Percentiles rank a stretch among this genome's conserved stretches.
Evolutionary conservation across 495 filamentous ascomycete species (phyloP).

Genomic region (Penicillium diatomitis): DNA sequence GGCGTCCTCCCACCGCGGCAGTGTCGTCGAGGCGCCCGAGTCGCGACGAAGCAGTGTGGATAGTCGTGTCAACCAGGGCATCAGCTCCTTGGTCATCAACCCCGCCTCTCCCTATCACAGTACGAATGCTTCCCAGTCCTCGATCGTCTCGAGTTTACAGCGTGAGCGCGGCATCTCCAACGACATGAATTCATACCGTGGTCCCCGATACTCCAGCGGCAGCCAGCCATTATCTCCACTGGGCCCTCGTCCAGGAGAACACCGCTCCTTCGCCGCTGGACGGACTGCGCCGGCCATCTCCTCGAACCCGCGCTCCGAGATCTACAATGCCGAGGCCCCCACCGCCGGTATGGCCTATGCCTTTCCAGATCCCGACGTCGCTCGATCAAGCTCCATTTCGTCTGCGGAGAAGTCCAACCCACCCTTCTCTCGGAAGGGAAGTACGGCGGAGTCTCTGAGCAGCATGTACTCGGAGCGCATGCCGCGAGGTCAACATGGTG

Average conservation of each 20-base stretch:
- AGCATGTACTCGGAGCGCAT: conserved; percentile 67
- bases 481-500: conserved; percentile 61
- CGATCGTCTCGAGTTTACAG: conserved; percentile 56
- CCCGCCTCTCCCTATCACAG: conserved; percentile 60
- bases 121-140: conserved; percentile 69
- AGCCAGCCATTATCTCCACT: conserved; percentile 39
- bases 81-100: conserved; percentile 59
- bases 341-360: conserved; percentile 77
- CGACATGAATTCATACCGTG: conserved; percentile 48
- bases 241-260: conserved; percentile 40
- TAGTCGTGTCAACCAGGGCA: conserved; percentile 62
- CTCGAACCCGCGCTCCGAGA: conserved; percentile 64
- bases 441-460: conserved; percentile 64
- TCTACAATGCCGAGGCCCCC: conserved; percentile 71
- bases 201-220: conserved; percentile 39
- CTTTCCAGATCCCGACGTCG: conserved; percentile 67
- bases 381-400: conserved; percentile 42
- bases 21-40: conserved; percentile 37
- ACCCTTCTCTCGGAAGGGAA: conserved; percentile 56
- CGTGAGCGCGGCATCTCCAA: conserved; percentile 42
- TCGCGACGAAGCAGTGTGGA: conserved; percentile 74
- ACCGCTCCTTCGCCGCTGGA: conserved; percentile 45
- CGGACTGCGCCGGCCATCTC: conserved; percentile 67
- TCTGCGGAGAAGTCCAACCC: conserved; percentile 42
- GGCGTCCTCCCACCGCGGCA: conserved; percentile 35